Base-by-base conservation (phyloP, 1,284 basidiomycete genomes). In the Pisolithus thermaeus region DNA sequence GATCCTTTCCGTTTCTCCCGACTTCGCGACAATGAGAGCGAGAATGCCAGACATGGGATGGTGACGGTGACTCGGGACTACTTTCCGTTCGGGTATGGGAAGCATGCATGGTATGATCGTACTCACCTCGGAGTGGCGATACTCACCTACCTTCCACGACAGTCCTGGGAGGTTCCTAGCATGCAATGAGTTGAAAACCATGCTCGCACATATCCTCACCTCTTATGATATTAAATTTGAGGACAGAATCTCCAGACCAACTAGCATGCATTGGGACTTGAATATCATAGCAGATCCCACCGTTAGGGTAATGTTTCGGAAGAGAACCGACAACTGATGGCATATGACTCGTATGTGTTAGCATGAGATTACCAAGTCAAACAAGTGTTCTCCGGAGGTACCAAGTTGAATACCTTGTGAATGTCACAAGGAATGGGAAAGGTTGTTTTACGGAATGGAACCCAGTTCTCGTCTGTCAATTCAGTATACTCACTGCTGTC, bases 1-100 rank as follows among this genome's bases (percentile, higher is more conserved):
- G 56, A 69, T 40, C 64, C 64, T 0, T 72, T 65, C 52, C 63
- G 71, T 9, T 73, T 71, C 49, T 47, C 58, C 2, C 16, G 54
- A 3, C 37, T 60, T 52, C 50, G 44, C 1, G 56, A 57, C 1
- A 50, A 53, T 8, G 56, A 56, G 0, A 55, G 56, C 0, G 53
- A 59, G 48, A 50, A 30, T 12, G 3, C 23, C 12, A 63, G 58
- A 25, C 52, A 62, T 27, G 59, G 56, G 4, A 54, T 60, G 14
- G 46, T 49, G 7, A 53, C 64, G 7, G 56, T 60, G 0, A 30
- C 25, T 4, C 30, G 44, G 16, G 61, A 57, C 8, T 63, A 59
- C n/a, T 22, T 63, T 22, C n/a, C 55, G 1, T 63, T 61, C 14
- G 60, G 60, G 14, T 52, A 54, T 28, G 61, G 60, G 5, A 52